Evolutionary conservation across 192 early-diverging fungal genomes (phyloP).

Genomic region (Podila verticillata): DNA sequence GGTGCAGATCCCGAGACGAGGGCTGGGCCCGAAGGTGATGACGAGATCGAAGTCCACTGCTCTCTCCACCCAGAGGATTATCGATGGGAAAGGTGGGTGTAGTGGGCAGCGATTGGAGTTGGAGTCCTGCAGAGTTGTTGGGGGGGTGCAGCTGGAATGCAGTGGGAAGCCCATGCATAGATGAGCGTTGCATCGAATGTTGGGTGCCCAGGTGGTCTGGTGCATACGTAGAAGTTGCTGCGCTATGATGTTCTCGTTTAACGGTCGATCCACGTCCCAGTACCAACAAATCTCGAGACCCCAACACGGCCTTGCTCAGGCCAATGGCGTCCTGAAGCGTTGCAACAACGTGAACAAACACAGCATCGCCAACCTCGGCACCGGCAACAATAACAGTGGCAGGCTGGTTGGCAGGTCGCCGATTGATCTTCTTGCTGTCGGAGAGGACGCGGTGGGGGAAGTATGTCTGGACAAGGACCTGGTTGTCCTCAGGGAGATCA

Average conservation of each 20-base stretch:
- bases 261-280: constrained; percentile 50
- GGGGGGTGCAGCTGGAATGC: neutral
- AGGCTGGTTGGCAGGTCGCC: constrained; percentile 5
- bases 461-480: constrained; percentile 16
- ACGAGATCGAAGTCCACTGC: neutral
- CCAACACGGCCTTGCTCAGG: constrained; percentile 37
- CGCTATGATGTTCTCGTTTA: constrained; percentile 4
- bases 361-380: constrained; percentile 26
- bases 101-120: constrained; percentile 14
- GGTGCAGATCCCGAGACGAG: constrained; percentile 34
- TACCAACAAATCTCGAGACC: constrained; percentile 59
- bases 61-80: constrained; percentile 22
- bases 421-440: neutral
- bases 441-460: constrained; percentile 23
- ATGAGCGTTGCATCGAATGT: neutral
- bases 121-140: constrained; percentile 13
- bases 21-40: constrained; percentile 28
- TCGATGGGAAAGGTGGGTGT: constrained; percentile 16
- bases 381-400: neutral
- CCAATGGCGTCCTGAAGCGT: constrained; percentile 54
- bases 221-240: constrained; percentile 3
- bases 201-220: neutral
- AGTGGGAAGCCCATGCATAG: constrained; percentile 3
- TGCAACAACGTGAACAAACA: constrained; percentile 35
- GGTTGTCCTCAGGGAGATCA: constrained; percentile 21